Evolutionary conservation across 306 rosid species (phyloP), one percentile per base, ranked within the genome.

Genomic region (Vigna trinervia): DNA sequence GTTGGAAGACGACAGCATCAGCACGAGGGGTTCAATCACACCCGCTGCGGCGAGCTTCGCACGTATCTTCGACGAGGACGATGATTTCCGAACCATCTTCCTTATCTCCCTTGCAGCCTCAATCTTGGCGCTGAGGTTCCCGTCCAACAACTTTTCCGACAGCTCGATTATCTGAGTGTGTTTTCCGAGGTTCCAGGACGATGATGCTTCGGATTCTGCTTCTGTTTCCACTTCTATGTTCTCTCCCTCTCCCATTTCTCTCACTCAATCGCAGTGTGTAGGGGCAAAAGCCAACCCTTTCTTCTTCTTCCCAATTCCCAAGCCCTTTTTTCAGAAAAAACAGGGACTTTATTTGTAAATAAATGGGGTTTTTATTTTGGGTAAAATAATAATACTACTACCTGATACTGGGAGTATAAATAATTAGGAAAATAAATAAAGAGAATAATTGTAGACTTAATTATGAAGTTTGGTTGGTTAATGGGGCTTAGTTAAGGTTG

Each of bases 51-150:
- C 96, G 11, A 93, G 53, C 61, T 80, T 85, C 0, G 91, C 84
- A 28, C 95, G 94, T 5, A 90, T 88, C 79, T 91, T 93, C 3
- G 91, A 85, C 2, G 91, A 85, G 0, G 85, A 51, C 0, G 81
- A 69, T 0, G 85, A 89, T 68, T 88, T 89, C 5, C 98, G 81
- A 46, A 92, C 93, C 28, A 93, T 83, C 77, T 81, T 91, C 45
- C 98, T 84, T 69, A 93, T 89, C 73, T 89, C 96, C 63, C 91
- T 89, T n/a, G 98, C 96, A 12, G 96, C 96, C 61, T 90, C 90
- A 75, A 93, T 91, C 80, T 91, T 89, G 71, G 89, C 75, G 23
- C 67, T 80, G 19, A 93, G 88, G 84, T 86, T 91, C 45, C 95
- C 94, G 60, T 88, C 82, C 64, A 81, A 76, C 19, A 93, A 93